Conservation (phyloP, 805 yeast species). For the Candida verbasci region DNA sequence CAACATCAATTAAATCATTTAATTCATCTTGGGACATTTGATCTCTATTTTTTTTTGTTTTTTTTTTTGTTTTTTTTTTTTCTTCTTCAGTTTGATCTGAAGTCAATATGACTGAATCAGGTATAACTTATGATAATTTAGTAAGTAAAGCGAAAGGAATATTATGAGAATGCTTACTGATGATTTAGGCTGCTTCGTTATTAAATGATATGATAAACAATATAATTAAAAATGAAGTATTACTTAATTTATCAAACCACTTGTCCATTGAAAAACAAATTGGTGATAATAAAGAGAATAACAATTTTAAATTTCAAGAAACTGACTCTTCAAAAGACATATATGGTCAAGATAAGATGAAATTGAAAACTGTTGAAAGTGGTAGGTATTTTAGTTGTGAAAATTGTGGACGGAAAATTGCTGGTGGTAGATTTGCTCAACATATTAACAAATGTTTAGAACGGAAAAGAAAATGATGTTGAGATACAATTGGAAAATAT, state of each 20-base stretch:
- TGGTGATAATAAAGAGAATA: slow-evolving; percentile 7
- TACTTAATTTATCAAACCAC: slow-evolving; percentile 20
- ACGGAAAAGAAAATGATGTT: slow-evolving; percentile 42
- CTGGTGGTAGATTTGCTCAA: slow-evolving; percentile 89
- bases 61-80: background rate
- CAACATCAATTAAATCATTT: slow-evolving; percentile 12
- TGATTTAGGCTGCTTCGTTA: slow-evolving; percentile 32
- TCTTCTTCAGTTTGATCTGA: background rate
- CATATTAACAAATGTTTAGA: slow-evolving; percentile 88
- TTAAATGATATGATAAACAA: slow-evolving; percentile 29
- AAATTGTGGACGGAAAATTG: slow-evolving; percentile 80
- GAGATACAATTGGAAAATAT: too few species aligned
- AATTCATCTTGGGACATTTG: too few species aligned
- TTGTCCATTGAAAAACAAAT: slow-evolving; percentile 15
- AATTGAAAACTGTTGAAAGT: slow-evolving; percentile 41
- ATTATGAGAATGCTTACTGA: background rate
- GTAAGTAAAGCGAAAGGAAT: slow-evolving; percentile 1
- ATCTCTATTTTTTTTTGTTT: too few species aligned
- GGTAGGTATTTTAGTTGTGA: slow-evolving; percentile 68
- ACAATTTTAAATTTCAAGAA: background rate
- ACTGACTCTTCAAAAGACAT: slow-evolving; percentile 27
- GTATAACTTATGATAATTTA: background rate
- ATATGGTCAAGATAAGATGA: slow-evolving; percentile 46
- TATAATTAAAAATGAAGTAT: slow-evolving; percentile 28
- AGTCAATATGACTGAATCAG: background rate